These are phyloP conservation scores for Fraxinus platypoda DNA, from an alignment of 305 asterid genomes.

Conservation along the genomic window DNA sequence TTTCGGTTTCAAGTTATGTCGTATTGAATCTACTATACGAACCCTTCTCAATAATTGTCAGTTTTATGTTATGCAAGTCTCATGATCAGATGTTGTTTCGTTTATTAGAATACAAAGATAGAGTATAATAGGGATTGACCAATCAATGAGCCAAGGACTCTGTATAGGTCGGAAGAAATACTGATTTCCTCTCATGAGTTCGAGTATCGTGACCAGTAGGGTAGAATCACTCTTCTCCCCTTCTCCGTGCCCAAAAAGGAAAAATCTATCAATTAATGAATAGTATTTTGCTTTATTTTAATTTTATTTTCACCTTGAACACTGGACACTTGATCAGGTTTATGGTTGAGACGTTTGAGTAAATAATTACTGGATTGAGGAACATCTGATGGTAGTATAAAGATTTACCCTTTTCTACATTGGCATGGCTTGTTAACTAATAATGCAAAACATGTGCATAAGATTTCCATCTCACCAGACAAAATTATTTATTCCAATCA, in stretches of 20 bases:
- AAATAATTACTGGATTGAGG: slow-evolving; percentile 11
- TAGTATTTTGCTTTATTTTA: not conserved
- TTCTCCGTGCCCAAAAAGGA: not conserved
- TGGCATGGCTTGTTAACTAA: slow-evolving; percentile 12
- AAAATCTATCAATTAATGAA: not conserved
- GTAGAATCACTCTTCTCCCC: not conserved
- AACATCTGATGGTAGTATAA: not conserved
- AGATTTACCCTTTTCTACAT: not conserved
- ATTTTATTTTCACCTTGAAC: not conserved
- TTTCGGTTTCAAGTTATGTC: not conserved
- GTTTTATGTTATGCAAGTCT: not conserved
- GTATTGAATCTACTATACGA: not conserved
- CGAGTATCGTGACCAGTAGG: not conserved
- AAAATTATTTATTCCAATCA: not conserved
- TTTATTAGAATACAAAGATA: not conserved
- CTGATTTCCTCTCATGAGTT: not conserved
- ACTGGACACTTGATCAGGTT: not conserved
- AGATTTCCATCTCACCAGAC: not conserved
- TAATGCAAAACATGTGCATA: not conserved
- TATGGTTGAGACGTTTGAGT: slow-evolving; percentile 9
- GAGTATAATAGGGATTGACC: not conserved
- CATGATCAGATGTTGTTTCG: not conserved
- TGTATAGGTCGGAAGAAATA: not conserved
- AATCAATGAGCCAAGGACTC: not conserved
- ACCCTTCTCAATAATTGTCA: not conserved